phyloP scores from a whole-genome alignment of 805 yeast species.

The Cephaloascus fragrans region DNA sequence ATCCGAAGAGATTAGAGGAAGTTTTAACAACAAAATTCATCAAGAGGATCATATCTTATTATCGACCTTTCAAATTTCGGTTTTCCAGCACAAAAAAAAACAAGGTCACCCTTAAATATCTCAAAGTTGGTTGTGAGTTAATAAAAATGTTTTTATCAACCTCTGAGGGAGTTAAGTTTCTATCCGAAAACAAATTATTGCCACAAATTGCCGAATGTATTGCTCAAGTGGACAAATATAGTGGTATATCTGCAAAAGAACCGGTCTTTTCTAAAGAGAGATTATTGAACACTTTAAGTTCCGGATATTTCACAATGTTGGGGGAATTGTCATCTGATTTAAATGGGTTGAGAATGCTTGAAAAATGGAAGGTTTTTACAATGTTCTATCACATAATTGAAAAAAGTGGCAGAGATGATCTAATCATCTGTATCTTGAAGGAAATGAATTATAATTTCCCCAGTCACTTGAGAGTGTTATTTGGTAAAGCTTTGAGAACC shows the following conservation, averaged over 20 bases:
- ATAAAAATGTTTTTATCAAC: conserved; percentile 54
- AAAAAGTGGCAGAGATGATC: conserved; percentile 41
- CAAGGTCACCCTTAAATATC: conserved; percentile 43
- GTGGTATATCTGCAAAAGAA: conserved; percentile 64
- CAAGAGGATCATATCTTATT: conserved; percentile 77
- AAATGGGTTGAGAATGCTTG: conserved; percentile 60
- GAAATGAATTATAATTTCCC: conserved; percentile 51
- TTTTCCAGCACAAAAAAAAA: conserved; percentile 48
- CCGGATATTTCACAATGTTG: conserved; percentile 71
- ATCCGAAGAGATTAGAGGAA: conserved; percentile 68
- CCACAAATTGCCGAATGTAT: conserved; percentile 87
- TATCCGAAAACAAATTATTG: conserved; percentile 64
- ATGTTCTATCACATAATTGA: conserved; percentile 65
- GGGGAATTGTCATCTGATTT: conserved; percentile 57
- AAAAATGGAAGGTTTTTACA: conserved; percentile 79
- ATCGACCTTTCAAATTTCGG: conserved; percentile 82
- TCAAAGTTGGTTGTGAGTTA: conserved; percentile 68
- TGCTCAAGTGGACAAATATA: conserved; percentile 73
- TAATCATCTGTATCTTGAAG: conserved; percentile 47
- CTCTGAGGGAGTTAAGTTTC: conserved; percentile 56
- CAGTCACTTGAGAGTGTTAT: conserved; percentile 58
- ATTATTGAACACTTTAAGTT: conserved; percentile 53
- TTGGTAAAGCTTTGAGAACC: conserved; percentile 54
- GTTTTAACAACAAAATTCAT: conserved; percentile 74
- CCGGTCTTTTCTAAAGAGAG: conserved; percentile 61